Evolutionary conservation across 495 filamentous ascomycete species (phyloP).

Genomic region (Penicillium ucsense): DNA sequence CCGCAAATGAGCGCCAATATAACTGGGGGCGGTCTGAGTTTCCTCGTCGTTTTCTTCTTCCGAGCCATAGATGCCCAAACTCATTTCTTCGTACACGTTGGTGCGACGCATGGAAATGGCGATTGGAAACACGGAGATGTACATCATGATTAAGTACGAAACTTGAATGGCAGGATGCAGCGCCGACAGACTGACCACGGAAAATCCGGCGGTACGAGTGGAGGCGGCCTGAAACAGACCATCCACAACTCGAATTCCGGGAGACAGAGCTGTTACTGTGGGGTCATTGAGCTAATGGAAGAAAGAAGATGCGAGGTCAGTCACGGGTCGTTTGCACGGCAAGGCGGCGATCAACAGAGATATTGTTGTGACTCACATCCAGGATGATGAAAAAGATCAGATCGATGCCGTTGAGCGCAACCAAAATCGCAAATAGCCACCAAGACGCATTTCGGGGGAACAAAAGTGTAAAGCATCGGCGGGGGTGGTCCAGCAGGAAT

Average conservation of each 20-base stretch:
- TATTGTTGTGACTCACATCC: conserved; percentile 49
- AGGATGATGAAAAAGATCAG: conserved; percentile 83
- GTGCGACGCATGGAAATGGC: conserved; percentile 88
- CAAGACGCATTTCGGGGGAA: conserved; percentile 88
- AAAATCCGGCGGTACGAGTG: conserved; percentile 82
- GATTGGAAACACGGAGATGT: conserved; percentile 93
- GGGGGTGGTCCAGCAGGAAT: conserved; percentile 88
- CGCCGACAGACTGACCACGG: conserved; percentile 61
- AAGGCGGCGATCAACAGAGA: too few species aligned
- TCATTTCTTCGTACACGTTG: conserved; percentile 95
- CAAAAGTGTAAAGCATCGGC: conserved; percentile 87
- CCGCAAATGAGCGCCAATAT: conserved; percentile 79
- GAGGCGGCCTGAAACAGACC: conserved; percentile 81
- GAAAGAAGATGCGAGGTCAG: too few species aligned
- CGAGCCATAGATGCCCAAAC: conserved; percentile 64
- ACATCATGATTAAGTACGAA: conserved; percentile 98
- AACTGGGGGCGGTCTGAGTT: conserved; percentile 55
- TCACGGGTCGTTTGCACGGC: too few species aligned
- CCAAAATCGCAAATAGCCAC: conserved; percentile 87
- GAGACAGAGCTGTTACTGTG: conserved; percentile 49
- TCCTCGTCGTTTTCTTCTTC: conserved; percentile 34
- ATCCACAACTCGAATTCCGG: conserved; percentile 64
- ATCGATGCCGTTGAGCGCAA: conserved; percentile 72
- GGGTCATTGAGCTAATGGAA: conserved; percentile 51
- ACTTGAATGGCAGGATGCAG: conserved; percentile 90